Conservation (phyloP, 2,329 filamentous ascomycete genomes). For the Sclerotinia spermophila region DNA sequence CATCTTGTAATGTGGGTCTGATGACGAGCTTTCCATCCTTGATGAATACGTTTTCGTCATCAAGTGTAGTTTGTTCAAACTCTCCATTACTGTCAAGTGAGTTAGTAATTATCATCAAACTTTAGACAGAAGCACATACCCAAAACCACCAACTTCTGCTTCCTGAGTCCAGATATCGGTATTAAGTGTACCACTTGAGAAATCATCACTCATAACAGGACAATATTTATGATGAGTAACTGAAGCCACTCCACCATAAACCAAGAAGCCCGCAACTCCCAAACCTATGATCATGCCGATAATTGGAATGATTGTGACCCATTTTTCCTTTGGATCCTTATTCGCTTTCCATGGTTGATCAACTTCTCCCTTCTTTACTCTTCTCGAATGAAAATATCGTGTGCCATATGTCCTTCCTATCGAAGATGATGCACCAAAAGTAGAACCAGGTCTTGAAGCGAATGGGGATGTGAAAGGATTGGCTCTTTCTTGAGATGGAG, state of each 20-base stretch:
- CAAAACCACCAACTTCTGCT: conserved; percentile 43
- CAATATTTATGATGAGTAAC: conserved; percentile 68
- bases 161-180: conserved; percentile 48
- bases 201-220: conserved; percentile 49
- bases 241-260: conserved; percentile 70
- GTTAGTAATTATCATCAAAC: background rate
- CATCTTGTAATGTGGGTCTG: conserved; percentile 73
- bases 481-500: conserved; percentile 19
- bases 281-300: conserved; percentile 68
- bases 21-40: conserved; percentile 67
- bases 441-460: conserved; percentile 43
- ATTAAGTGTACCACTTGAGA: conserved; percentile 48
- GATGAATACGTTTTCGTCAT: conserved; percentile 71
- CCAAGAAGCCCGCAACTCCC: conserved; percentile 62
- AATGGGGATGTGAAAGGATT: conserved; percentile 39
- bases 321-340: conserved; percentile 75
- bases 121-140: conserved; percentile 56
- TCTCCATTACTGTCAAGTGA: conserved; percentile 62
- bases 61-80: conserved; percentile 72
- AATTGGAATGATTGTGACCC: conserved; percentile 77
- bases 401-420: conserved; percentile 29
- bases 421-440: conserved; percentile 42
- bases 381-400: conserved; percentile 36
- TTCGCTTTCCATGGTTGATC: conserved; percentile 76
- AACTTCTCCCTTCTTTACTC: conserved; percentile 67